phyloP scores from a whole-genome alignment of 805 yeast species.

The Saturnispora sanitii region DNA sequence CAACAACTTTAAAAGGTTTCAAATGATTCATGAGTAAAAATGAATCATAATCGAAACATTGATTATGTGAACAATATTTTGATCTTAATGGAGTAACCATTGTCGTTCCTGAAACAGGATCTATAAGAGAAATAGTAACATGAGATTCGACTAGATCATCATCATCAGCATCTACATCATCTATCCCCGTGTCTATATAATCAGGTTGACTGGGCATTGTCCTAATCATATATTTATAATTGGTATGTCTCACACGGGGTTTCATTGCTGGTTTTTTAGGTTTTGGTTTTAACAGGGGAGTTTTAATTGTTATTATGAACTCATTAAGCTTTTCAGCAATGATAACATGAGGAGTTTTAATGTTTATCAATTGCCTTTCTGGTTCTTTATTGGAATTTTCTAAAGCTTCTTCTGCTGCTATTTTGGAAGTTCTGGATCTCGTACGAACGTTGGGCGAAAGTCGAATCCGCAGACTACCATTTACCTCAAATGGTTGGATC shows the following conservation, averaged over 20 bases:
- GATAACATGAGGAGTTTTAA: too few species aligned
- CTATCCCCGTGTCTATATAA: conserved; percentile 14
- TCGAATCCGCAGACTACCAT: conserved; percentile 4
- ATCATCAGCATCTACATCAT: conserved; percentile 15
- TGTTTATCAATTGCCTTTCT: too few species aligned
- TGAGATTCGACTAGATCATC: conserved; percentile 24
- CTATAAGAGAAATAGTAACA: conserved; percentile 23
- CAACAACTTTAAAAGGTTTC: conserved; percentile 21
- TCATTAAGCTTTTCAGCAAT: too few species aligned
- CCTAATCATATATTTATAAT: conserved; percentile 12
- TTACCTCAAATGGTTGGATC: conserved; percentile 2
- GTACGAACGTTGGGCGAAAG: conserved; percentile 1
- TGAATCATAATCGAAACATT: conserved; percentile 27
- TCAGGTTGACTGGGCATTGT: conserved; percentile 17
- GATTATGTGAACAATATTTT: conserved; percentile 27
- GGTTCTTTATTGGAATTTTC: not conserved
- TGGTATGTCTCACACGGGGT: conserved; percentile 9
- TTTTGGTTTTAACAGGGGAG: not conserved
- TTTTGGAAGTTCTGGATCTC: not conserved
- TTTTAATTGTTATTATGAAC: not conserved
- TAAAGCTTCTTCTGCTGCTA: not conserved
- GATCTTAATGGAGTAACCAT: conserved; percentile 25
- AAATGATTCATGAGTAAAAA: conserved; percentile 24
- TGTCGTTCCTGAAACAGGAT: conserved; percentile 26
- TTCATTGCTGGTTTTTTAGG: conserved; percentile 4